Percentiles rank a stretch among this genome's conserved stretches.
These are phyloP conservation scores for Phytophthora fragariaefolia DNA, from an alignment of 352 stramenopile genomes.

Conservation along the genomic window DNA sequence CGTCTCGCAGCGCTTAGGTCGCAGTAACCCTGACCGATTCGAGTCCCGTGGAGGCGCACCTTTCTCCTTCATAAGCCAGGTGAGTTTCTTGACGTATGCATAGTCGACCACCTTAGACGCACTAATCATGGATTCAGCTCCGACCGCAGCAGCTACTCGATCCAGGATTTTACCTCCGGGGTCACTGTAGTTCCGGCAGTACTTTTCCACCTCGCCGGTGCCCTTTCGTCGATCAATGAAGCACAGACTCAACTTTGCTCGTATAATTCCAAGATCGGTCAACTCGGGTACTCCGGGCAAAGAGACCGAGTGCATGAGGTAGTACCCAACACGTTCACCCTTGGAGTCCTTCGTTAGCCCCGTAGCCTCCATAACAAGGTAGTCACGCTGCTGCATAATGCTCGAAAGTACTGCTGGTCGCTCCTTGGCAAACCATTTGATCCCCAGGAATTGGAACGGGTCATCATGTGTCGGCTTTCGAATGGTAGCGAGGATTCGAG, in stretches of 20 bases:
- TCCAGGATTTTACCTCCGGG: slow-evolving; percentile 35
- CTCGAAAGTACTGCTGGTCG: slow-evolving; percentile 25
- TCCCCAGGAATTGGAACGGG: slow-evolving; percentile 52
- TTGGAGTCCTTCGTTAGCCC: slow-evolving; percentile 26
- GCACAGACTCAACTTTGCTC: slow-evolving; percentile 48
- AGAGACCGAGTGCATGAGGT: slow-evolving; percentile 49
- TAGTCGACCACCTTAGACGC: slow-evolving; percentile 45
- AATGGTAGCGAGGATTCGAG: slow-evolving; percentile 44
- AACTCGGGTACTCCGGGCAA: slow-evolving; percentile 33
- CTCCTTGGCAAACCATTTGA: slow-evolving; percentile 57
- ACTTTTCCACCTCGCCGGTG: slow-evolving; percentile 44
- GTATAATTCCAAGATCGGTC: slow-evolving; percentile 46
- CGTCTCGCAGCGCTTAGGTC: slow-evolving; percentile 37
- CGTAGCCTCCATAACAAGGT: slow-evolving; percentile 40
- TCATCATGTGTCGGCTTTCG: slow-evolving; percentile 42
- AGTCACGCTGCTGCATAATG: slow-evolving; percentile 49
- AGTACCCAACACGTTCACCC: slow-evolving; percentile 41
- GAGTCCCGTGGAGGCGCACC: slow-evolving; percentile 4
- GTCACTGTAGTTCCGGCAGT: slow-evolving; percentile 46
- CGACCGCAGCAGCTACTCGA: slow-evolving; percentile 27
- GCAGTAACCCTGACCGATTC: slow-evolving; percentile 2
- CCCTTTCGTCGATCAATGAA: slow-evolving; percentile 41
- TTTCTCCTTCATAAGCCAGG: slow-evolving; percentile 45
- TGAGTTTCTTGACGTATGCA: slow-evolving; percentile 54
- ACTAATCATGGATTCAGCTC: slow-evolving; percentile 31